Percentiles rank a stretch among this genome's conserved stretches.
Evolutionary conservation across 768 basidiomycete genomes (phyloP).

Genomic region (Lactifluus subvellereus): DNA sequence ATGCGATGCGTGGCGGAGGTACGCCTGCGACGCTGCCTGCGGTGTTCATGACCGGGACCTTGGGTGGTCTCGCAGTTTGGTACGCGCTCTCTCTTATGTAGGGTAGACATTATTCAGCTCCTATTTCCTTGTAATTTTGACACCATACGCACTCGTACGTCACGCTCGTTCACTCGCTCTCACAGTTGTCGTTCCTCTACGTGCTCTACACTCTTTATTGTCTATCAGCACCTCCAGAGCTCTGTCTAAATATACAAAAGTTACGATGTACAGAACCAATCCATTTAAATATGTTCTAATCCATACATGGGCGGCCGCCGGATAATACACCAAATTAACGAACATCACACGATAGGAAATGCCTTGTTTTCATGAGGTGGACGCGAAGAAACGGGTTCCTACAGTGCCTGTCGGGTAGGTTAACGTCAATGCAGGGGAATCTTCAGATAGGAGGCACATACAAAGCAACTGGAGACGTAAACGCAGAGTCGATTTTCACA

Average conservation of each 20-base stretch:
- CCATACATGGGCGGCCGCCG: background rate
- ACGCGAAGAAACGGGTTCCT: background rate
- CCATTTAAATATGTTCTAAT: background rate
- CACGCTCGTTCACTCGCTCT: background rate
- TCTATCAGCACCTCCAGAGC: background rate
- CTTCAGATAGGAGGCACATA: background rate
- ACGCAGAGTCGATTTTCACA: background rate
- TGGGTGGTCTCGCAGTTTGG: slow-evolving; percentile 22
- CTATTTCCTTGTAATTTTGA: background rate
- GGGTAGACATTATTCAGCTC: background rate
- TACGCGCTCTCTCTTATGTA: slow-evolving; percentile 21
- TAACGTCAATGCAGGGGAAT: background rate
- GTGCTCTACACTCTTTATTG: background rate
- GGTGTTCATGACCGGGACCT: slow-evolving; percentile 19
- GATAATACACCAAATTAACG: slow-evolving; percentile 6
- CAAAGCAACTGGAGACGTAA: slow-evolving; percentile 1
- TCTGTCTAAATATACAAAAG: slow-evolving; percentile 7
- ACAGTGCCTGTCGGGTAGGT: background rate
- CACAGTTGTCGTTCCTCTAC: background rate
- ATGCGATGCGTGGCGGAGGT: background rate
- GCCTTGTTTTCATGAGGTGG: background rate
- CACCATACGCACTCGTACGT: background rate
- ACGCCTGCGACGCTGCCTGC: slow-evolving; percentile 18
- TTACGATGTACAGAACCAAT: background rate
- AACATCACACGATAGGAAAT: background rate